Evolutionary conservation across 805 yeast genomes (phyloP), one percentile per base, ranked within the genome.

Genomic region (Sungouiozyma intestinalis): DNA sequence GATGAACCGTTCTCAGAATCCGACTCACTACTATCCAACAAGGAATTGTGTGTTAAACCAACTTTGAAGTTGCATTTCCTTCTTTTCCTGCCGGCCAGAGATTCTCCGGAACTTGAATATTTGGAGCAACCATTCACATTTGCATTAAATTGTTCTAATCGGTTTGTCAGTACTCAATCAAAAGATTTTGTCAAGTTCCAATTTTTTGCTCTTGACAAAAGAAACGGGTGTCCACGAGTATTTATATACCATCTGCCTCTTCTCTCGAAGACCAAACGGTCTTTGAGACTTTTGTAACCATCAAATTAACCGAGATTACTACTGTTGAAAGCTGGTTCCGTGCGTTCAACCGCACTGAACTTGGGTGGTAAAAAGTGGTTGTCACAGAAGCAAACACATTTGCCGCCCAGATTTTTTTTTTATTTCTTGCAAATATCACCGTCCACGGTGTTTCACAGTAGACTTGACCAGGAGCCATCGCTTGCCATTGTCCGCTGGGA

Each of bases 21-120:
- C 4, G 44, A 41, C 14, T 48, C 52, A 3, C 27, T 20, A 15
- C 49, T 53, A 45, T 56, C 60, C 18, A 56, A n/a, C n/a, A 56
- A 40, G 14, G 48, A 39, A 41, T 56, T 56, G 34, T 52, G 52
- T 6, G 44, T 40, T 16, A 54, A 19, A 8, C 48, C 47, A 1
- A 51, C 48, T 13, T 44, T 52, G 31, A 53, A 52, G 32, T 37
- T 42, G 40, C 29, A 36, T 17, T 16, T 35, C 13, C 34, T 36
- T n/a, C 35, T 36, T 18, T 34, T 41, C 16, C 34, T 19, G 24
- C 19, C 16, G 16, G 18, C 21, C 15, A 32, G 6, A 24, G 11
- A 11, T 7, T 11, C 27, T 29, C 21, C 21, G 33, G 31, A 17
- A n/a, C 17, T 34, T 4, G 41, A 43, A 35, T 35, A 20, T 13